These are phyloP conservation scores for Cydonia oblonga DNA, from an alignment of 331 rosid genomes.

Conservation along the genomic window DNA sequence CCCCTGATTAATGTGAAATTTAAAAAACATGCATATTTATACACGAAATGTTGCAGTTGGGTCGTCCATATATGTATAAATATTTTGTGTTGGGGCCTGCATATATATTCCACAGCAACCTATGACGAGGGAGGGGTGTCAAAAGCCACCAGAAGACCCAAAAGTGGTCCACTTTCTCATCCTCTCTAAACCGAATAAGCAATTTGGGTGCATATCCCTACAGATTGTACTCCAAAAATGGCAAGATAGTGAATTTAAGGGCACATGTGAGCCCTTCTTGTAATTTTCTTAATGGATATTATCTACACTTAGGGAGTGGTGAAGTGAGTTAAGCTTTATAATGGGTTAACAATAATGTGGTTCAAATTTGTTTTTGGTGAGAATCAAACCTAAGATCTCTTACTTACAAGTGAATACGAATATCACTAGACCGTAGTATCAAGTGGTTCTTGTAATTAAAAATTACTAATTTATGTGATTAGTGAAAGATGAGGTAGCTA, in stretches of 20 bases:
- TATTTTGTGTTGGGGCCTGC: neutral
- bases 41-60: neutral
- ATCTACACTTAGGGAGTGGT: no score
- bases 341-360: no score
- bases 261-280: neutral
- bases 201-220: neutral
- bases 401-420: rapidly evolving
- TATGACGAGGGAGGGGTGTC: neutral
- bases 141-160: neutral
- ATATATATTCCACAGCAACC: neutral
- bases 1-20: neutral
- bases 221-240: neutral
- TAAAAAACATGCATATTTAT: neutral
- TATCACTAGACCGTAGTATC: no score
- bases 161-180: neutral
- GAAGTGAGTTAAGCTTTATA: rapidly evolving
- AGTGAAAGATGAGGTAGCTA: no score
- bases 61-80: neutral
- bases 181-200: neutral
- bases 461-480: no score
- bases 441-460: no score
- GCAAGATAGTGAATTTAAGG: neutral
- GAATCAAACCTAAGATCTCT: no score
- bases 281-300: no score
- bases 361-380: rapidly evolving